A percentile compares a stretch with the other conserved stretches of the same genome.
These are phyloP conservation scores for Alternaria atra DNA, from an alignment of 2,329 filamentous ascomycete species.

Conservation along the genomic window DNA sequence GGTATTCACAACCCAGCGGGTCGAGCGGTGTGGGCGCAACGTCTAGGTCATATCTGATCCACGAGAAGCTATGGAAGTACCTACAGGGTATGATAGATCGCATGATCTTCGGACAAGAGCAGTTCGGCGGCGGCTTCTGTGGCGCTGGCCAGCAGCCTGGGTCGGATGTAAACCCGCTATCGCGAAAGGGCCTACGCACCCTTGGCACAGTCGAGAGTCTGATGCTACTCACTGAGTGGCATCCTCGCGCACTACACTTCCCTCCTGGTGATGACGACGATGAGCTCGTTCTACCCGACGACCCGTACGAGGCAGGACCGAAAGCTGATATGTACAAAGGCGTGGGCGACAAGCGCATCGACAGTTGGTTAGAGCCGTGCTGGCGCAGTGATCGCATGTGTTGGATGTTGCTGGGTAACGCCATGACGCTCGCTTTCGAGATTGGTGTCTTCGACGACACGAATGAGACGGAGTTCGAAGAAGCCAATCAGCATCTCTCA, in stretches of 20 bases:
- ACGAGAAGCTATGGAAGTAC: slow-evolving; percentile 95
- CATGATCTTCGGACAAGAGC: slow-evolving; percentile 94
- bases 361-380: slow-evolving; percentile 95
- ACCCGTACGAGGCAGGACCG: slow-evolving; percentile 62
- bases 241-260: slow-evolving; percentile 92
- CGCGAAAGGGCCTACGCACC: slow-evolving; percentile 77
- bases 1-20: slow-evolving; percentile 82
- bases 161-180: slow-evolving; percentile 70
- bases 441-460: slow-evolving; percentile 94
- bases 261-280: slow-evolving; percentile 75
- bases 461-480: slow-evolving; percentile 69
- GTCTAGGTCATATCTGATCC: slow-evolving; percentile 88
- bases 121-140: slow-evolving; percentile 88
- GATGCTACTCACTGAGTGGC: slow-evolving; percentile 96
- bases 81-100: slow-evolving; percentile 94
- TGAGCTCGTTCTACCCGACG: slow-evolving; percentile 72
- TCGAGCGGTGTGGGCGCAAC: slow-evolving; percentile 71
- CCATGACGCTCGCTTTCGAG: slow-evolving; percentile 89
- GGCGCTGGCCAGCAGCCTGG: slow-evolving; percentile 72
- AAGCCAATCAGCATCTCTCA: slow-evolving; percentile 50
- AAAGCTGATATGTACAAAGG: slow-evolving; percentile 58
- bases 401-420: slow-evolving; percentile 95
- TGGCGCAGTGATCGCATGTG: slow-evolving; percentile 94
- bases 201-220: slow-evolving; percentile 94
- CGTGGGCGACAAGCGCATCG: slow-evolving; percentile 84